Percentiles rank a stretch among this genome's conserved stretches.
Conservation (phyloP, 257 asterid species). For the Rubia yunnanensis region DNA sequence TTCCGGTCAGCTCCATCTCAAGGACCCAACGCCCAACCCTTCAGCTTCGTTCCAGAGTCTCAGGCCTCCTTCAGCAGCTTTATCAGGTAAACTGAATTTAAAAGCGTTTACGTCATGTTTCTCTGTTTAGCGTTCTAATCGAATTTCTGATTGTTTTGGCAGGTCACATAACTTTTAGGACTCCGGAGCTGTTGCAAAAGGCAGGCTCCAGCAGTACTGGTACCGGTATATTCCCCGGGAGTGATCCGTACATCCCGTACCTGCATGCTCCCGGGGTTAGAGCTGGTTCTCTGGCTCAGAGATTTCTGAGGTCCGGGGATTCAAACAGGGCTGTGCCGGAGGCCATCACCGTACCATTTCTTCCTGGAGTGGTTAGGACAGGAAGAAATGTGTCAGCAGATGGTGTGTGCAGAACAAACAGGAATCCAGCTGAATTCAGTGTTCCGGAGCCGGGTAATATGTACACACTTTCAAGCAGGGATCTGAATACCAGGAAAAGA, state of each 20-base stretch:
- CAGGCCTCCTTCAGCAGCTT: slow-evolving; percentile 18
- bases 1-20: slow-evolving; percentile 21
- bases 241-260: neutral
- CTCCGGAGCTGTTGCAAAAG: slow-evolving; percentile 10
- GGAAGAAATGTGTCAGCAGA: neutral
- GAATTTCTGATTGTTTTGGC: neutral
- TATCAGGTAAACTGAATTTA: slow-evolving; percentile 23
- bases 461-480: slow-evolving; percentile 37
- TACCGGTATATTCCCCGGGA: slow-evolving; percentile 1
- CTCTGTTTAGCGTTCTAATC: neutral
- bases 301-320: slow-evolving; percentile 1
- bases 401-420: slow-evolving; percentile 24
- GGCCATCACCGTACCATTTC: neutral
- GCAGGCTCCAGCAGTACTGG: slow-evolving; percentile 1
- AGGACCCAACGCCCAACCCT: slow-evolving; percentile 21
- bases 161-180: slow-evolving; percentile 16
- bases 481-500: slow-evolving; percentile 26
- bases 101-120: too few relatives aligned
- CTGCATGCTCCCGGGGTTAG: neutral
- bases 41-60: slow-evolving; percentile 28
- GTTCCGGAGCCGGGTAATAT: slow-evolving; percentile 37
- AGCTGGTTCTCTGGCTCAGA: neutral
- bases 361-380: slow-evolving; percentile 3
- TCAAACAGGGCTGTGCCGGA: slow-evolving; percentile 10
- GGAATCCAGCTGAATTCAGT: slow-evolving; percentile 70